Percentiles rank a stretch among this genome's conserved stretches.
Evolutionary conservation across 1,284 basidiomycete genomes (phyloP).

Genomic region (Microbotryomycetes sp.): DNA sequence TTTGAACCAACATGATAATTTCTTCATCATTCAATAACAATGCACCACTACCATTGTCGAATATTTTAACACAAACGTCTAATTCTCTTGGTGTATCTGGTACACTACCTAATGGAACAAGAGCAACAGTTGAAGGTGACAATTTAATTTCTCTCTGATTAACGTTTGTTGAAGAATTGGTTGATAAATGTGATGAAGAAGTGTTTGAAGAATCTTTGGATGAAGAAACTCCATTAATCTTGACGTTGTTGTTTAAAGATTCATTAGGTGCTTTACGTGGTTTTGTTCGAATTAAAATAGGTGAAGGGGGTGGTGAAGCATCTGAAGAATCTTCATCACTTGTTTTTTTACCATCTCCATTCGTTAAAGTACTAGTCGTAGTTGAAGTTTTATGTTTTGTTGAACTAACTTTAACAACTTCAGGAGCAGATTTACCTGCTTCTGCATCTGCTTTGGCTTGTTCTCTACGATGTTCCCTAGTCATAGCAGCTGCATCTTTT

Average conservation of each 20-base stretch:
- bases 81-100: slow-evolving; percentile 42
- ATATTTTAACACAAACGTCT: slow-evolving; percentile 79
- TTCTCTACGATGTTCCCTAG: slow-evolving; percentile 32
- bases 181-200: slow-evolving; percentile 33
- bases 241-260: no score
- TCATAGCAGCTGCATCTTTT: slow-evolving; percentile 35
- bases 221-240: slow-evolving; percentile 2
- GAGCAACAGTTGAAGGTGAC: slow-evolving; percentile 46
- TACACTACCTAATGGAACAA: slow-evolving; percentile 27
- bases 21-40: slow-evolving; percentile 81
- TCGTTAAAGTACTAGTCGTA: no score
- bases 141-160: slow-evolving; percentile 29
- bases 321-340: slow-evolving; percentile 29
- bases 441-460: slow-evolving; percentile 27
- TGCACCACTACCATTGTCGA: slow-evolving; percentile 62
- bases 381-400: no score
- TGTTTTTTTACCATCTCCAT: slow-evolving; percentile 10
- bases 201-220: slow-evolving; percentile 7
- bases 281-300: slow-evolving; percentile 33
- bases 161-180: slow-evolving; percentile 31
- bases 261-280: slow-evolving; percentile 8
- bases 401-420: slow-evolving; percentile 6
- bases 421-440: slow-evolving; percentile 10
- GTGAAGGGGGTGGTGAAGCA: slow-evolving; percentile 36
- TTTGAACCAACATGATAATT: slow-evolving; percentile 78